Base-by-base conservation (phyloP, 2,329 filamentous ascomycete species). In the Chaetomium sp. region DNA sequence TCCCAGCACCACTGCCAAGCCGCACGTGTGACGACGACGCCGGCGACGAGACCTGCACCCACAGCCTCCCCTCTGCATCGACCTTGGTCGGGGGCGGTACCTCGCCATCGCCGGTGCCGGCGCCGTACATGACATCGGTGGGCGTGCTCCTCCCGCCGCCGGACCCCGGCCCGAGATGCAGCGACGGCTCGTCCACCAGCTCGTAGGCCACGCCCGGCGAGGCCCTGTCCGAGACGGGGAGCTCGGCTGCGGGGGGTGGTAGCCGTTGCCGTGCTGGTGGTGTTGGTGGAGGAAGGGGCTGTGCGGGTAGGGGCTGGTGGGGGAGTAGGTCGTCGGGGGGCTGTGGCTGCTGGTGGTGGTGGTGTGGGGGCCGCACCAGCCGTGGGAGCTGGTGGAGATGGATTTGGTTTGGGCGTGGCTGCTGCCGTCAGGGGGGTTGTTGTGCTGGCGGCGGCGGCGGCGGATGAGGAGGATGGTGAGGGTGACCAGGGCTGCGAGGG, bases 401-500 rank as follows among this genome's bases (percentile, higher is more conserved):
- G 51, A n/a, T 45, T 55, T 51, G 21, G 45, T 55, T 10, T 47
- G 45, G n/a, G 25, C 9, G 27, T 3, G n/a, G 57, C 1, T n/a
- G 60, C 9, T 47, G 61, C 9, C n/a, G 38, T n/a, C n/a, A 0
- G 7, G 16, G 38, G 3, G 49, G 55, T 27, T 21, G 27, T 31
- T 25, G 2, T 58, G 62, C 27, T 53, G 60, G 8, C 47, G 53
- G 27, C 66, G 61, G 47, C 63, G 62, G n/a, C 64, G 63, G 29
- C 75, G 74, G 42, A 78, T 49, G 55, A 79, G 69, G 55, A 74
- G 75, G 62, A 74, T 76, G 29, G 65, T 63, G 31, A 70, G 74
- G 12, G 74, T 25, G 1, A 75, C 38, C 5, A 75, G 51, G 1
- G 71, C 68, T 21, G 78, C 50, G 1, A 78, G 60, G 1, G 67